Percentiles rank a stretch among this genome's conserved stretches.
Evolutionary conservation across 768 basidiomycete genomes (phyloP).

Genomic region (Tulasnella sp.): DNA sequence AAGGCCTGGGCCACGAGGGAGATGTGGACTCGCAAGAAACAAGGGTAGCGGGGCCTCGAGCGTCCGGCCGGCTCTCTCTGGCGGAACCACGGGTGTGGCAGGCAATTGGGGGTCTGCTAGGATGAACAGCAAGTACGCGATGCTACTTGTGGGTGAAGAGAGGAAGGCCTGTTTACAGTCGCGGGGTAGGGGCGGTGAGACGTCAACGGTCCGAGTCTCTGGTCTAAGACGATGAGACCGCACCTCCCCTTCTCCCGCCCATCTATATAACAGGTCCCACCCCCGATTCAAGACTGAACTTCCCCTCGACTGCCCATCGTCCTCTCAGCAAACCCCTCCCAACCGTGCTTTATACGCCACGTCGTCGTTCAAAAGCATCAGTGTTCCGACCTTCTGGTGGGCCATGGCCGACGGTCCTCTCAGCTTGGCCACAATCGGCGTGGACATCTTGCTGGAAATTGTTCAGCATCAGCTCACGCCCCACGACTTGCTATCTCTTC

Average conservation of each 20-base stretch:
- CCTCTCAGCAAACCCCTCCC: background rate
- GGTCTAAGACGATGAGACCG: conserved; percentile 2
- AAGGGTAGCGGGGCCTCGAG: background rate
- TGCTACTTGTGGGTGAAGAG: background rate
- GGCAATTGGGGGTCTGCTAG: background rate
- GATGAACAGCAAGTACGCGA: conserved; percentile 1
- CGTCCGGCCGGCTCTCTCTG: background rate
- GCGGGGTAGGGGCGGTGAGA: background rate
- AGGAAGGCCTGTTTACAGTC: background rate
- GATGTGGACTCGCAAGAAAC: background rate
- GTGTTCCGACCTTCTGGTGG: background rate
- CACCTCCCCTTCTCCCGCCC: background rate
- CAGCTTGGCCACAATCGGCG: conserved; percentile 13
- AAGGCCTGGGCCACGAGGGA: background rate
- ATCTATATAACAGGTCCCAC: background rate
- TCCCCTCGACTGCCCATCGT: background rate
- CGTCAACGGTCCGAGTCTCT: background rate
- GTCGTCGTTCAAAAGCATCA: background rate
- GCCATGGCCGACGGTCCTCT: conserved; percentile 14
- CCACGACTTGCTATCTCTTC: conserved; percentile 19
- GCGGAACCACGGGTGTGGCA: background rate
- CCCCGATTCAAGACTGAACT: background rate
- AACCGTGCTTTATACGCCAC: background rate
- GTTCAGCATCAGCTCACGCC: conserved; percentile 17
- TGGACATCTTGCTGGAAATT: conserved; percentile 15